Conservation (phyloP, 768 basidiomycete species). For the Gelatoporia subvermispora region DNA sequence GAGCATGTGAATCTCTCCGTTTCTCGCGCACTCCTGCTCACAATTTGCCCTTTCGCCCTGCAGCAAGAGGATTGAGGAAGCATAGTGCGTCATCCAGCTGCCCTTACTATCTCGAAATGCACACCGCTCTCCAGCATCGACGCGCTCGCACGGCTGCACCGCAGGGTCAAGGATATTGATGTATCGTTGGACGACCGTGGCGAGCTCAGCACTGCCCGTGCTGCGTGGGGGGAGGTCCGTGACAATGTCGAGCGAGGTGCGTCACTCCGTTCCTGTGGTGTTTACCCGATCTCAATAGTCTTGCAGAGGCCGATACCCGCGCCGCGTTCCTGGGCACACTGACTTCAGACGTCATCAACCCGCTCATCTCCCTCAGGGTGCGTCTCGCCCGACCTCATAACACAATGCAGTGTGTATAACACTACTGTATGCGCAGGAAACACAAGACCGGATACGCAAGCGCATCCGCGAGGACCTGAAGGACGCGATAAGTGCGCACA, state of each 20-base stretch:
- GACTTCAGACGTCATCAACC: constrained; percentile 65
- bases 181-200: constrained; percentile 64
- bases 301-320: constrained; percentile 73
- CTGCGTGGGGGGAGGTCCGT: constrained; percentile 78
- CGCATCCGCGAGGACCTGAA: constrained; percentile 90
- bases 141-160: constrained; percentile 66
- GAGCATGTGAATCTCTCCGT: constrained; percentile 12
- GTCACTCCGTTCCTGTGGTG: constrained; percentile 9
- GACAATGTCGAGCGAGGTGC: constrained; percentile 82
- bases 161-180: constrained; percentile 68
- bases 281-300: neutral
- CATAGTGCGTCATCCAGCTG: constrained; percentile 55
- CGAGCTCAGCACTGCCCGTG: constrained; percentile 58
- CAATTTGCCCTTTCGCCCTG: neutral
- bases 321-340: constrained; percentile 75
- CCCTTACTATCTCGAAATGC: neutral
- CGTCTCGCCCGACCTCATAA: neutral
- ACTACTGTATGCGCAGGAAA: constrained; percentile 55
- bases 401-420: neutral
- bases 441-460: constrained; percentile 87
- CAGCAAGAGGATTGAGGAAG: constrained; percentile 82
- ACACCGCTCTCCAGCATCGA: constrained; percentile 49
- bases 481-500: constrained; percentile 68
- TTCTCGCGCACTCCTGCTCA: neutral
- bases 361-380: constrained; percentile 65